Base-by-base conservation (phyloP, 2,329 filamentous ascomycete genomes). In the Waltergamsia citrina region DNA sequence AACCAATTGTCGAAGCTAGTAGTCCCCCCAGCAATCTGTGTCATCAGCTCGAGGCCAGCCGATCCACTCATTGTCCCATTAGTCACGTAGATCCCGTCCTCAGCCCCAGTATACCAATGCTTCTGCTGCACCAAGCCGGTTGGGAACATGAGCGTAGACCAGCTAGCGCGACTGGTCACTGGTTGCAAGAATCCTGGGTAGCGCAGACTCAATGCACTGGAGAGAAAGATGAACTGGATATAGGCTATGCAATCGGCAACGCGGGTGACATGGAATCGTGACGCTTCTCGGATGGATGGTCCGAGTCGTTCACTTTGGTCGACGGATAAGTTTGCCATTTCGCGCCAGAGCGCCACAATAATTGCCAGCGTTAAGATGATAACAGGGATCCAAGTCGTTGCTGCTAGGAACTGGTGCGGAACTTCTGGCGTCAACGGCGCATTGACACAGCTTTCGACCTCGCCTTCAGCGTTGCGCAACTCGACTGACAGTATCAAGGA, bases 171-270 rank as follows among this genome's bases (percentile, higher is more conserved):
- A 45, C 79, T 81, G 23, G 81, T 67, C 1, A 74, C 74, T 1
- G 82, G 81, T 42, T 84, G 80, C 41, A 78, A 81, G 47, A 77
- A 87, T 1, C 81, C 82, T 0, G 82, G 82, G 43, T 85, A 85
- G 28, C 73, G 69, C 34, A 87, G 55, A n/a, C 72, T 81, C 31
- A 87, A 60, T 11, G 74, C 73, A 4, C 79, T 81, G 0, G 80
- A 76, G 39, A 87, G 62, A 29, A 85, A 78, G 32, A 82, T 66
- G 48, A 85, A 86, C 47, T 87, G 82, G 10, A 87, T 71, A 50
- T 86, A 85, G 45, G 83, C 77, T 23, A 87, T 59, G 47, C 81
- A 86, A 48, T 86, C 44, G 10, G 46, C 49, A 3, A 53, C 26
- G 4, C 29, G 33, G 8, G 39, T 33, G 7, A 38, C 16, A n/a